phyloP scores from a whole-genome alignment of 805 yeast genomes.

The Myxozyma nipponensis region DNA sequence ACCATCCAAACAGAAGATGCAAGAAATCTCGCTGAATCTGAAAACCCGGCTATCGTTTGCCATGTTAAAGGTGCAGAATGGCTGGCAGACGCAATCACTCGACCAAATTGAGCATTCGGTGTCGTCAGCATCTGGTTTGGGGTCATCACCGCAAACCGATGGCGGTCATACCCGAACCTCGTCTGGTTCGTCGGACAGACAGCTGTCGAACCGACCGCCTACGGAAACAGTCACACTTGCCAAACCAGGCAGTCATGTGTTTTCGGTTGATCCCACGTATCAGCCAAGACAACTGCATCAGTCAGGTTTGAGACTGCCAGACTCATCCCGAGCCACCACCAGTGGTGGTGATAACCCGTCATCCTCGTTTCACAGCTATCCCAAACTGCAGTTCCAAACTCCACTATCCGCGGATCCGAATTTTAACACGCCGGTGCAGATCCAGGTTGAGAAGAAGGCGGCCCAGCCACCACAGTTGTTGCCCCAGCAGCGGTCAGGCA shows the following conservation, averaged over 20 bases:
- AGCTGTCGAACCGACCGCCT: background rate
- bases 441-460: background rate
- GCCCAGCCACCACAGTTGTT: background rate
- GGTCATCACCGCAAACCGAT: too few relatives aligned
- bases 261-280: background rate
- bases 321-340: too few relatives aligned
- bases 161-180: too few relatives aligned
- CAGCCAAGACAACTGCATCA: too few relatives aligned
- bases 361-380: background rate
- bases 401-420: conserved; percentile 6
- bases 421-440: conserved; percentile 1
- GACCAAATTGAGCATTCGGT: conserved; percentile 25
- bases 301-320: too few relatives aligned
- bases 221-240: background rate
- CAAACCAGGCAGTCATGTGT: background rate
- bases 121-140: too few relatives aligned
- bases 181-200: background rate
- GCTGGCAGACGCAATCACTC: conserved; percentile 29
- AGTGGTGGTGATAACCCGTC: too few relatives aligned
- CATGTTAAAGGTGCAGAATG: conserved; percentile 33
- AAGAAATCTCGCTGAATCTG: conserved; percentile 29
- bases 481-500: background rate
- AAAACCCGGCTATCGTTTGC: conserved; percentile 33
- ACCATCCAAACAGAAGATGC: conserved; percentile 11
- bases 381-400: conserved; percentile 5